These are phyloP conservation scores for Gyrodon lividus DNA, from an alignment of 768 basidiomycete genomes.

Conservation along the genomic window DNA sequence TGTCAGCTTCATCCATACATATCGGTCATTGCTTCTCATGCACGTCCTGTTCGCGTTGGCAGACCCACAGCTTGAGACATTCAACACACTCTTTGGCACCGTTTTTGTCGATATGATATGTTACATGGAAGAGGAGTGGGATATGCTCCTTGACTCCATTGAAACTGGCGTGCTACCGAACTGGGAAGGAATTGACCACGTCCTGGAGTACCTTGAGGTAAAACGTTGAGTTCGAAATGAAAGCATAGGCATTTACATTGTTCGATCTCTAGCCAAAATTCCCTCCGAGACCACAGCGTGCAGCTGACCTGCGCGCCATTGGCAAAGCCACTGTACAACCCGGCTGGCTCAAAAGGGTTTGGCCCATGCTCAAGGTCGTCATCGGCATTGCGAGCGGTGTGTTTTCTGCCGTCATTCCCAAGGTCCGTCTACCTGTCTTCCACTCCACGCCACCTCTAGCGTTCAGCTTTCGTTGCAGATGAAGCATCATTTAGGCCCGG, in stretches of 20 bases:
- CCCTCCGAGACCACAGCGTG: slow-evolving; percentile 10
- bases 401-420: slow-evolving; percentile 14
- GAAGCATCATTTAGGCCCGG: slow-evolving; percentile 12
- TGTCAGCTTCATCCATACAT: slow-evolving; percentile 17
- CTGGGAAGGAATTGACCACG: slow-evolving; percentile 15
- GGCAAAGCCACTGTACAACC: slow-evolving; percentile 9
- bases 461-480: slow-evolving; percentile 5
- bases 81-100: slow-evolving; percentile 15
- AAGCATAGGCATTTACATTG: neutral
- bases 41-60: slow-evolving; percentile 23
- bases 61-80: slow-evolving; percentile 15
- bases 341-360: slow-evolving; percentile 19
- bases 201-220: slow-evolving; percentile 19
- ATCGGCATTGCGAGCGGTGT: slow-evolving; percentile 19
- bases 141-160: slow-evolving; percentile 12
- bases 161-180: slow-evolving; percentile 18
- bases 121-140: slow-evolving; percentile 22
- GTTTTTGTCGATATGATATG: slow-evolving; percentile 22
- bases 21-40: slow-evolving; percentile 20
- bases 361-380: slow-evolving; percentile 14
- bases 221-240: no score
- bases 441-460: neutral
- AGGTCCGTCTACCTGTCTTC: neutral
- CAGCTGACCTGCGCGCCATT: slow-evolving; percentile 13
- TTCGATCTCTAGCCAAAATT: slow-evolving; percentile 12